phyloP scores from a whole-genome alignment of 2,329 filamentous ascomycete genomes.

The Cryoendolithus antarcticus region DNA sequence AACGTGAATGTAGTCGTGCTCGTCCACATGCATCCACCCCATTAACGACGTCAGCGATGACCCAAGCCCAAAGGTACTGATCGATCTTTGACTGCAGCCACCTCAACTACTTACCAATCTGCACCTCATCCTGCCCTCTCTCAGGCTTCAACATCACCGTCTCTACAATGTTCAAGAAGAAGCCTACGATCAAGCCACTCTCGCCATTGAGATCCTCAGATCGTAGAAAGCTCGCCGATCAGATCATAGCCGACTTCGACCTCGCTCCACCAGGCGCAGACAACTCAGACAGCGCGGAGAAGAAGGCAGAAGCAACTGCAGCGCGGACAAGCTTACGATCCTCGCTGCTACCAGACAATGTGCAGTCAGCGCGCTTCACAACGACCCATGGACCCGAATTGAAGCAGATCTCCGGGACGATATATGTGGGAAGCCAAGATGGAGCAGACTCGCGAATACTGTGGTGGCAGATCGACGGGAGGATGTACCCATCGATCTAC shows the following conservation, averaged over 20 bases:
- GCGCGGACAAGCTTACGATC: constrained; percentile 43
- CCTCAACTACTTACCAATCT: not conserved
- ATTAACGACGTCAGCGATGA: too few relatives aligned
- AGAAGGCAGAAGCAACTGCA: constrained; percentile 31
- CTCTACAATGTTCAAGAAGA: constrained; percentile 26
- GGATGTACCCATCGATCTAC: constrained; percentile 45
- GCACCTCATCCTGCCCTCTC: not conserved
- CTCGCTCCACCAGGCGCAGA: constrained; percentile 25
- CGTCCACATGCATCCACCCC: too few relatives aligned
- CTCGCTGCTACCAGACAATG: constrained; percentile 50
- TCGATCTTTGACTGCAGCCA: too few relatives aligned
- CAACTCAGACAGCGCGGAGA: constrained; percentile 25
- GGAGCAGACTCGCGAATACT: constrained; percentile 47
- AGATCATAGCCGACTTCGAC: constrained; percentile 51
- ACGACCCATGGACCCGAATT: constrained; percentile 52
- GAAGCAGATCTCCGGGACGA: constrained; percentile 48
- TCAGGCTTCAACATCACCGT: too few relatives aligned
- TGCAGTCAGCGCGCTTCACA: constrained; percentile 50
- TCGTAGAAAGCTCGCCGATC: constrained; percentile 52
- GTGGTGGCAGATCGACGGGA: constrained; percentile 52
- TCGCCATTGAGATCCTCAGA: constrained; percentile 56
- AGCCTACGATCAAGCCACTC: constrained; percentile 48
- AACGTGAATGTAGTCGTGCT: too few relatives aligned
- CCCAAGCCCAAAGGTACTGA: too few relatives aligned
- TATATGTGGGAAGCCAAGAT: constrained; percentile 50